Conservation (phyloP, 805 yeast genomes). For the Teunomyces panamensis region DNA sequence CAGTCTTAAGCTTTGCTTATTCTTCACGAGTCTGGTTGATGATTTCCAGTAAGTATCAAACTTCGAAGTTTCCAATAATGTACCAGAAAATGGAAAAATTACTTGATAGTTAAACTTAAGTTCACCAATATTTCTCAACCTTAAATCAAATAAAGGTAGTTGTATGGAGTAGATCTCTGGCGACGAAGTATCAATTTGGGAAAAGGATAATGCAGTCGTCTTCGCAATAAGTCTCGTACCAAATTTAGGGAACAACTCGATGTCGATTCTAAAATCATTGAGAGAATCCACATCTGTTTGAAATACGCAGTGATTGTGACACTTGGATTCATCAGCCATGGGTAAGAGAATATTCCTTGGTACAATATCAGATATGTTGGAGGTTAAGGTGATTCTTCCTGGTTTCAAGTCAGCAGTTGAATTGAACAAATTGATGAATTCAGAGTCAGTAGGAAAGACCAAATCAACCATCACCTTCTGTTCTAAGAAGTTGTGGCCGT, state of each 20-base stretch:
- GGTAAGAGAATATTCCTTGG: conserved; percentile 87
- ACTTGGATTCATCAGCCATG: conserved; percentile 51
- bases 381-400: conserved; percentile 79
- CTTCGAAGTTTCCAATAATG: conserved; percentile 81
- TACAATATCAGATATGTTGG: conserved; percentile 73
- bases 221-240: conserved; percentile 92
- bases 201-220: conserved; percentile 68
- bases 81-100: conserved; percentile 85
- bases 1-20: conserved; percentile 23
- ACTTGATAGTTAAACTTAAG: conserved; percentile 74
- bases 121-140: conserved; percentile 80
- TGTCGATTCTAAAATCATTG: conserved; percentile 66
- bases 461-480: conserved; percentile 83
- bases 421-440: conserved; percentile 46
- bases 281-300: conserved; percentile 74
- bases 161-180: conserved; percentile 39
- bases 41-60: conserved; percentile 96
- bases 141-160: conserved; percentile 78
- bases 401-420: conserved; percentile 50
- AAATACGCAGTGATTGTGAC: conserved; percentile 65
- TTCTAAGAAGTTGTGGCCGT: conserved; percentile 94
- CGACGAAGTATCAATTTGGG: conserved; percentile 37
- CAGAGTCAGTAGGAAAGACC: conserved; percentile 51
- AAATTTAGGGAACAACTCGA: conserved; percentile 90
- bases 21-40: conserved; percentile 57